phyloP scores from a whole-genome alignment of 495 filamentous ascomycete genomes.

The Lasiosphaeria hispida region DNA sequence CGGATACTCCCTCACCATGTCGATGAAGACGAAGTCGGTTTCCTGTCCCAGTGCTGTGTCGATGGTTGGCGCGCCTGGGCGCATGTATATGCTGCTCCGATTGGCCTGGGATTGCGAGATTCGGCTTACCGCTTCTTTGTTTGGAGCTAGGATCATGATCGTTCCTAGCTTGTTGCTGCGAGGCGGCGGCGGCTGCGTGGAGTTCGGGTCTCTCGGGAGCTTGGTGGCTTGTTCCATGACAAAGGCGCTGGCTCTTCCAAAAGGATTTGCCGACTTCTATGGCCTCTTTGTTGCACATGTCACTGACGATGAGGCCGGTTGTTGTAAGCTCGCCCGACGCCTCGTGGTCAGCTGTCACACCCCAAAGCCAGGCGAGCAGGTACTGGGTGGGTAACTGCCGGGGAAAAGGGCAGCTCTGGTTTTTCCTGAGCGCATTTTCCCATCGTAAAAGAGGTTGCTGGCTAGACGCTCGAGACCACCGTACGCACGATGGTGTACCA shows the following conservation, averaged over 20 bases:
- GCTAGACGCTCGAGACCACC: constrained; percentile 22
- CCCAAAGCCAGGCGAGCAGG: neutral
- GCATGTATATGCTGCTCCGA: neutral
- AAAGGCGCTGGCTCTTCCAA: constrained; percentile 20
- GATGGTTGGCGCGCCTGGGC: neutral
- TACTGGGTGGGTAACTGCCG: neutral
- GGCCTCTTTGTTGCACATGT: neutral
- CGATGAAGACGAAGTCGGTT: constrained; percentile 20
- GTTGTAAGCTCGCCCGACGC: neutral
- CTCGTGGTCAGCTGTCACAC: constrained; percentile 6
- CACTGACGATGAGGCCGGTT: neutral
- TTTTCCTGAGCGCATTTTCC: neutral
- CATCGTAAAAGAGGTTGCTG: constrained; percentile 20
- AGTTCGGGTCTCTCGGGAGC: neutral
- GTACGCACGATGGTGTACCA: constrained; percentile 29
- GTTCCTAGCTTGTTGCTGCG: neutral
- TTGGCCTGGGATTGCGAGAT: neutral
- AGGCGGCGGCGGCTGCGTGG: neutral
- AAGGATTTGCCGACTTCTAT: neutral
- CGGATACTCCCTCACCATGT: constrained; percentile 5
- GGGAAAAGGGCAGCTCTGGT: constrained; percentile 8
- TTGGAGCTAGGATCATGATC: constrained; percentile 14
- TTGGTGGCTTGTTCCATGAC: constrained; percentile 29
- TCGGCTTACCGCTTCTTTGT: constrained; percentile 7
- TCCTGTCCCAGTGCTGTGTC: constrained; percentile 10